Evolutionary conservation across 2,329 filamentous ascomycete genomes (phyloP), one percentile per base, ranked within the genome.

Genomic region (Gaeumannomyces tritici): DNA sequence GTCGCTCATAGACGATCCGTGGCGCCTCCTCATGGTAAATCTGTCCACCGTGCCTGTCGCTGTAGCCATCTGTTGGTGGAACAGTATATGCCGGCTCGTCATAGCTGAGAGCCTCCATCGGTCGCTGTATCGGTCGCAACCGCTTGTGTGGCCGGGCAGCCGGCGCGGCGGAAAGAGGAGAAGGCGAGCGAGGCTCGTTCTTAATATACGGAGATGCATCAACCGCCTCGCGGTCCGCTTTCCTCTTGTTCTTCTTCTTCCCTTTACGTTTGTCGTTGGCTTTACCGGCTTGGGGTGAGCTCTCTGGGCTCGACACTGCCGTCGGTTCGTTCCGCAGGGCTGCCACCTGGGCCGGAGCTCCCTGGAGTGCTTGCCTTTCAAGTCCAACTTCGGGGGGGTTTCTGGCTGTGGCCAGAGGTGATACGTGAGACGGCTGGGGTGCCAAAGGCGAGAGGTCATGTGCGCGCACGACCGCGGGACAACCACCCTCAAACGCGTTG

Each of bases 371-470:
- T 63, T 66, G 69, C 18, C 71, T 60, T 31, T 75, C 73, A 12
- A 71, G 69, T 15, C 70, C 68, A 24, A 66, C 66, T 54, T 73
- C 66, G 59, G 70, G 71, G 29, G 72, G 70, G 26, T 71, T 72
- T 42, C 75, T 74, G 61, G 77, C 73, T 70, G 77, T 74, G 67
- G 82, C 77, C 75, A 88, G 71, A 66, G 82, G 77, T 72, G 89
- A 80, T 66, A 85, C 85, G 70, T 90, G 88, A 59, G 87, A 86
- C 61, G 90, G 89, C 70, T 90, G 89, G 29, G 90, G 89, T 61
- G 90, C 90, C 70, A 88, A 76, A 55, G 88, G 89, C 47, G 86
- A 87, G 60, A 87, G 83, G 69, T 93, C 87, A 71, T 92, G 88
- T 67, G 86, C 87, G 70, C 86, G 85, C 68, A 93, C 80, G 63